Evolutionary conservation across 495 filamentous ascomycete species (phyloP).

Genomic region (Xylaria bambusicola): DNA sequence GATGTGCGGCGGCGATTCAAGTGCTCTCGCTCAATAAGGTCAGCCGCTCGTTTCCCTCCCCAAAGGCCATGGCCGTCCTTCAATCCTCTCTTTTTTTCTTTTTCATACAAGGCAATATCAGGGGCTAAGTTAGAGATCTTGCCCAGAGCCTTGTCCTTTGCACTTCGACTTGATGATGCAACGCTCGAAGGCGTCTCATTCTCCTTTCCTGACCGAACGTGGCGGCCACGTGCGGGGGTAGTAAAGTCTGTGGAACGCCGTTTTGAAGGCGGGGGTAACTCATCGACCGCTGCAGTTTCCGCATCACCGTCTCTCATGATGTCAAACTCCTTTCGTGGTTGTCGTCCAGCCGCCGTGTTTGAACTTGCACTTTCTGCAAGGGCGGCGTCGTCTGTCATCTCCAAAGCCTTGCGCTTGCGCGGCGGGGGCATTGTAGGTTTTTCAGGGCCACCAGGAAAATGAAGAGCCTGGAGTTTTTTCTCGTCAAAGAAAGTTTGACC

Average conservation of each 20-base stretch:
- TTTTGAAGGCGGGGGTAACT: conserved; percentile 24
- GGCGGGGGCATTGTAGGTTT: conserved; percentile 31
- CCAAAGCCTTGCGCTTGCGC: conserved; percentile 44
- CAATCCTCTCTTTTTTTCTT: conserved; percentile 75
- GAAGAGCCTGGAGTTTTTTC: conserved; percentile 34
- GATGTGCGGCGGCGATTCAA: conserved; percentile 30
- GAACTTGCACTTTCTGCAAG: conserved; percentile 26
- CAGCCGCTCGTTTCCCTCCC: conserved; percentile 68
- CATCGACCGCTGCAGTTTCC: conserved; percentile 25
- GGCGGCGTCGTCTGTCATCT: conserved; percentile 43
- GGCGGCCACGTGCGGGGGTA: conserved; percentile 46
- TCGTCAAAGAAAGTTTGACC: conserved; percentile 70
- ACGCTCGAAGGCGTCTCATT: conserved; percentile 74
- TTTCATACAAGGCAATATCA: conserved; percentile 88
- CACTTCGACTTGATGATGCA: conserved; percentile 75
- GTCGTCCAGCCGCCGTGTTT: conserved; percentile 27
- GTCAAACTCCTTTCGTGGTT: conserved; percentile 37
- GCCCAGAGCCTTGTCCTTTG: conserved; percentile 78
- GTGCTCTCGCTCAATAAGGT: conserved; percentile 55
- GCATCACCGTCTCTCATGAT: conserved; percentile 32
- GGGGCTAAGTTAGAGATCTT: conserved; percentile 73
- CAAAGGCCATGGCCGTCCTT: conserved; percentile 73
- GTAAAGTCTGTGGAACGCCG: conserved; percentile 30
- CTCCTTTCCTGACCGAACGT: conserved; percentile 65
- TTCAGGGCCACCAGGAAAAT: conserved; percentile 44